Percentiles rank a stretch among this genome's conserved stretches.
Evolutionary conservation across 192 early-diverging fungal species (phyloP).

Genomic region (Coemansia sp.): DNA sequence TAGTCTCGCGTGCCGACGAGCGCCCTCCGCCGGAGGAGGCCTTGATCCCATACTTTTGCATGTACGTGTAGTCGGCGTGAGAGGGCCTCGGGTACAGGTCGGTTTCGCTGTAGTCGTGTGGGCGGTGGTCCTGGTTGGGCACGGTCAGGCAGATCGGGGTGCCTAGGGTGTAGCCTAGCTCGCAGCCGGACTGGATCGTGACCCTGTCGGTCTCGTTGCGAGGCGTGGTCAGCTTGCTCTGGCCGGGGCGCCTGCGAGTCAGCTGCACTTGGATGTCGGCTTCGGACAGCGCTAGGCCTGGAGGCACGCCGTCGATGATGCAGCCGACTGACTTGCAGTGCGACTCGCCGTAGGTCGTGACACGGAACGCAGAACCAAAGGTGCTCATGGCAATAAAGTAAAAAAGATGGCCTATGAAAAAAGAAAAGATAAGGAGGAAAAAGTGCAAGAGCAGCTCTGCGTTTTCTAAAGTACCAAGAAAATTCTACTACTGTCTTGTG

Average conservation of each 20-base stretch:
- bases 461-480: background rate
- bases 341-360: conserved; percentile 96
- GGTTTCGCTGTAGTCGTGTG: conserved; percentile 94
- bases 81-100: conserved; percentile 94
- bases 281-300: conserved; percentile 88
- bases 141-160: conserved; percentile 94
- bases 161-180: conserved; percentile 88
- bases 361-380: conserved; percentile 81
- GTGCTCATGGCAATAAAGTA: conserved; percentile 61
- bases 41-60: conserved; percentile 95
- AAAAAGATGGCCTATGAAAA: background rate
- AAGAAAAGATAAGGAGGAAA: background rate
- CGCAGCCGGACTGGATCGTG: conserved; percentile 88
- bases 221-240: conserved; percentile 95
- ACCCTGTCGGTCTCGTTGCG: conserved; percentile 95
- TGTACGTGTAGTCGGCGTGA: conserved; percentile 97
- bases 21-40: conserved; percentile 92
- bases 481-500: background rate
- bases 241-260: conserved; percentile 89
- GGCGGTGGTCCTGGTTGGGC: conserved; percentile 93
- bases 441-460: too few species aligned
- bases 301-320: conserved; percentile 94
- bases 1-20: conserved; percentile 92
- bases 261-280: conserved; percentile 91
- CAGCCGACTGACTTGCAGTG: conserved; percentile 98